Percentiles rank a stretch among this genome's conserved stretches.
Evolutionary conservation across 768 basidiomycete genomes (phyloP).

Genomic region (Suillus tomentosus): DNA sequence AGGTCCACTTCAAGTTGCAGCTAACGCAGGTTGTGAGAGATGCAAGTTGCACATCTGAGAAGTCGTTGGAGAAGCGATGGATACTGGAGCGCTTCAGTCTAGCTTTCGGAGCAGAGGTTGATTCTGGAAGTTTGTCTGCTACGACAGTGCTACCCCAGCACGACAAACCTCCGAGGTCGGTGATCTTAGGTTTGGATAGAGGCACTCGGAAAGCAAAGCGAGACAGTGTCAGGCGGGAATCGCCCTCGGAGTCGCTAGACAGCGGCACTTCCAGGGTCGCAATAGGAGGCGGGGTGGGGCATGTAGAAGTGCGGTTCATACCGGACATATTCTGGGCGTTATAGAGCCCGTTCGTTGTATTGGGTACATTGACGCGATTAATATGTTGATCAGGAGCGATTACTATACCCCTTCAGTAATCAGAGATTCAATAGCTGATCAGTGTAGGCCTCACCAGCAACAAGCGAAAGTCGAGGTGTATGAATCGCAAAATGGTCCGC

Average conservation of each 20-base stretch:
- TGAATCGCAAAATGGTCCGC: neutral
- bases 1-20: conserved; percentile 70
- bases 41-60: conserved; percentile 49
- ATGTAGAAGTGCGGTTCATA: neutral
- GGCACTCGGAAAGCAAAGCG: conserved; percentile 41
- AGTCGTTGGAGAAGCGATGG: conserved; percentile 31
- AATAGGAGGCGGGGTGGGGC: conserved; percentile 17
- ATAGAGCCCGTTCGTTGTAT: neutral
- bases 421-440: neutral
- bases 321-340: neutral
- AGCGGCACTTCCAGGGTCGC: conserved; percentile 15
- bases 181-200: neutral
- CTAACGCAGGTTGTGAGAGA: conserved; percentile 59
- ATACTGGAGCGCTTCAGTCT: neutral
- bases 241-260: conserved; percentile 26
- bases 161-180: neutral
- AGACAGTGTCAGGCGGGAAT: conserved; percentile 31
- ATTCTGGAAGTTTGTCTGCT: neutral
- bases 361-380: neutral
- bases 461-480: neutral
- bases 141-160: neutral
- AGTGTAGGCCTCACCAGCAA: neutral
- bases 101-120: neutral
- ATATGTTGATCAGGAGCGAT: neutral
- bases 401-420: neutral